Percentiles rank a stretch among this genome's conserved stretches.
Conservation (phyloP, 305 asterid species). For the Solanum hybrid region DNA sequence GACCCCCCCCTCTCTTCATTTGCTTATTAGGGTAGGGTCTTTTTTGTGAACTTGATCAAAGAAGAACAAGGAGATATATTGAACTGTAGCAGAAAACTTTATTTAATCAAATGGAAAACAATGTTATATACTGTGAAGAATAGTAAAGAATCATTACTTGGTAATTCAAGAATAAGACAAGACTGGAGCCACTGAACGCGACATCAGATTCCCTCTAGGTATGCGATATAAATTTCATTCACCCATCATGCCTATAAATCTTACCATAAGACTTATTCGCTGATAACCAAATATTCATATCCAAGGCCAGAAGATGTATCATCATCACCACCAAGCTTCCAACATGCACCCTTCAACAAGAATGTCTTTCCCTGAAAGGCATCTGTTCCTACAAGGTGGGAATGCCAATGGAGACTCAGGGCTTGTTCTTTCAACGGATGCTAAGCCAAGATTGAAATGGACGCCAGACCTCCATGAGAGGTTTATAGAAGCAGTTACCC, state of each 20-base stretch:
- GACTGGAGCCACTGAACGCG: conserved; percentile 22
- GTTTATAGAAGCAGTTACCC: conserved; percentile 93
- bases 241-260: conserved; percentile 1
- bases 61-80: conserved; percentile 20
- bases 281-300: conserved; percentile 13
- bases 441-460: conserved; percentile 98
- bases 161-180: conserved; percentile 25
- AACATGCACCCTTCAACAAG: conserved; percentile 49
- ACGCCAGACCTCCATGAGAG: conserved; percentile 91
- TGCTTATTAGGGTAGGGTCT: conserved; percentile 39
- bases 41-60: conserved; percentile 22
- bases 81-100: conserved; percentile 22
- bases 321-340: conserved; percentile 64
- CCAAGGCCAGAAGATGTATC: conserved; percentile 53
- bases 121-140: conserved; percentile 15
- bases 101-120: conserved; percentile 14
- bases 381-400: conserved; percentile 61
- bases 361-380: conserved; percentile 56
- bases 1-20: conserved; percentile 16
- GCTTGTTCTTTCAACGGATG: conserved; percentile 93
- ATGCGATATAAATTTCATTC: conserved; percentile 4
- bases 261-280: conserved; percentile 13
- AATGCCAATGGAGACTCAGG: conserved; percentile 68
- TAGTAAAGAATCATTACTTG: conserved; percentile 22
- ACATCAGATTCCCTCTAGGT: conserved; percentile 35